Conservation (phyloP, 768 basidiomycete genomes). For the Daedalea quercina region DNA sequence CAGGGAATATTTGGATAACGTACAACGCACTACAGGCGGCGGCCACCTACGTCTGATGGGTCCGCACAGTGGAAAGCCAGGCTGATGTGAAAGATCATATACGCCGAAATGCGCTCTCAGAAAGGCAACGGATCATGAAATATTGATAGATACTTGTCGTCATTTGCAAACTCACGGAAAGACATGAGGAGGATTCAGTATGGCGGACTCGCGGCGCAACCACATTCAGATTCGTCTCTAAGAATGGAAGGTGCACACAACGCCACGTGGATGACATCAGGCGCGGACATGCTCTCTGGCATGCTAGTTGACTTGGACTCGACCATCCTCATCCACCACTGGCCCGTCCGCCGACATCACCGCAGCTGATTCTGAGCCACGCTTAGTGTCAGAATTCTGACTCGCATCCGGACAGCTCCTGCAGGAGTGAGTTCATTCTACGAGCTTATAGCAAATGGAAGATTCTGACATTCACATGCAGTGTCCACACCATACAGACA, state of each 20-base stretch:
- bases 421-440: background rate
- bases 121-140: background rate
- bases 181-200: background rate
- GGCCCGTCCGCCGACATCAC: background rate
- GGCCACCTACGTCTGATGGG: too few species aligned
- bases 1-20: background rate
- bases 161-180: background rate
- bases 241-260: slow-evolving; percentile 1
- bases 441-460: slow-evolving; percentile 2
- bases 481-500: slow-evolving; percentile 61
- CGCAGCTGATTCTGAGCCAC: background rate
- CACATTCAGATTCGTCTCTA: background rate
- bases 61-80: too few species aligned
- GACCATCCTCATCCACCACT: slow-evolving; percentile 3
- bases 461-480: slow-evolving; percentile 19
- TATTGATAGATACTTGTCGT: background rate
- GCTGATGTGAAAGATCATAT: background rate
- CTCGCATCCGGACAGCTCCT: slow-evolving; percentile 3
- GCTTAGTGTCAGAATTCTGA: background rate
- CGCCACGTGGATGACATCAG: slow-evolving; percentile 13
- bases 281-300: slow-evolving; percentile 6
- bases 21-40: too few species aligned
- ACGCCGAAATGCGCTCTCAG: background rate
- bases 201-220: too few species aligned
- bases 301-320: background rate